A percentile compares a stretch with the other conserved stretches of the same genome.
These are phyloP conservation scores for Populus nigra DNA, from an alignment of 345 rosid species.

Conservation along the genomic window DNA sequence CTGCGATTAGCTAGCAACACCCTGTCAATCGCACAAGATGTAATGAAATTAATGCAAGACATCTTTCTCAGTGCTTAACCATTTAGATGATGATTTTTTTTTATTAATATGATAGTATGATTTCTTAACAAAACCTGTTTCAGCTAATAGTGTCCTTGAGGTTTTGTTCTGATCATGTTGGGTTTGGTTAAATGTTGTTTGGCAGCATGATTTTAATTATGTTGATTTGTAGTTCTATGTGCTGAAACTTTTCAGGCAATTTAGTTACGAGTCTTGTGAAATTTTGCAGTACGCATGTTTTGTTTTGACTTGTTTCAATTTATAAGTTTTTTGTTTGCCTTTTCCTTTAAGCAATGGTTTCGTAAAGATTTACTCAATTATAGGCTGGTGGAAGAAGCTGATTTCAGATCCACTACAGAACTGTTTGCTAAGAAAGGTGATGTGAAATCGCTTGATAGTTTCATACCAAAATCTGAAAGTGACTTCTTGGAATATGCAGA, in stretches of 20 bases:
- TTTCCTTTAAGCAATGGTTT: not conserved
- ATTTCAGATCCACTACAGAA: conserved; percentile 65
- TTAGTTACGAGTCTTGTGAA: not conserved
- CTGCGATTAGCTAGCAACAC: conserved; percentile 6
- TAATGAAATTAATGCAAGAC: too few species aligned
- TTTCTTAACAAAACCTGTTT: not conserved
- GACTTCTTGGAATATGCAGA: conserved; percentile 93
- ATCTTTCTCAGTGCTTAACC: not conserved
- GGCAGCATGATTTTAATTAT: not conserved
- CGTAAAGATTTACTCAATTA: not conserved
- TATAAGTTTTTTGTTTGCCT: not conserved
- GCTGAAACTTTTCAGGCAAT: not conserved
- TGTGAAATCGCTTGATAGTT: conserved; percentile 57
- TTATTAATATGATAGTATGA: not conserved
- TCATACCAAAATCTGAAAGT: conserved; percentile 91
- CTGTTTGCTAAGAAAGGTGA: conserved; percentile 60
- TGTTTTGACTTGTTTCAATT: not conserved
- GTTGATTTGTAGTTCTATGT: too few species aligned
- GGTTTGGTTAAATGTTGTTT: not conserved
- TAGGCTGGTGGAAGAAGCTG: conserved; percentile 97
- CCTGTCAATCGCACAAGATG: conserved; percentile 1
- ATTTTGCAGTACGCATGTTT: not conserved
- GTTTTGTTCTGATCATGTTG: not conserved
- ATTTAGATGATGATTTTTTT: not conserved
- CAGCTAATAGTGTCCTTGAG: not conserved